A percentile compares a stretch with the other conserved stretches of the same genome.
phyloP scores from a whole-genome alignment of 495 filamentous ascomycete genomes.

The Penicillium lagena region DNA sequence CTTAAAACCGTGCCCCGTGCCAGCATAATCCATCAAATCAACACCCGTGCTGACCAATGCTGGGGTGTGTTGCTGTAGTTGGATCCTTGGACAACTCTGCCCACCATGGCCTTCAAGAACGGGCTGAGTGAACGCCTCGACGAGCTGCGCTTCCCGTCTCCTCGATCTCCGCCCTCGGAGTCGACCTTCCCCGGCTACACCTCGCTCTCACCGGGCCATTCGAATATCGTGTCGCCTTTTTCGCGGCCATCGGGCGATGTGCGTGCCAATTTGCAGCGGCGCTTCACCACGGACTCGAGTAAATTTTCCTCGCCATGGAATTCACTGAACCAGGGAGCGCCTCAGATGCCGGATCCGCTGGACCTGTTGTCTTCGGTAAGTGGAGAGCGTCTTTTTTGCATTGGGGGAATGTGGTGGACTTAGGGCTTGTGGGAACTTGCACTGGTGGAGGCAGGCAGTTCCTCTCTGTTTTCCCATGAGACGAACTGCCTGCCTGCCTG shows the following conservation, averaged over 20 bases:
- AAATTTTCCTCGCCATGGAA: constrained; percentile 71
- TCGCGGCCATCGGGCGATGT: constrained; percentile 52
- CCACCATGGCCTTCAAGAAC: constrained; percentile 60
- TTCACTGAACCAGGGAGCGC: constrained; percentile 57
- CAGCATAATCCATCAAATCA: too few species aligned
- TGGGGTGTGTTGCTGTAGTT: constrained; percentile 23
- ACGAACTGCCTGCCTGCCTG: too few species aligned
- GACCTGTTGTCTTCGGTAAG: constrained; percentile 54
- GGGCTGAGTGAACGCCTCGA: constrained; percentile 61
- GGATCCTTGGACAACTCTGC: constrained; percentile 19
- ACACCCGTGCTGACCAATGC: constrained; percentile 15
- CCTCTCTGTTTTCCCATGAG: too few species aligned
- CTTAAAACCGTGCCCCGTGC: background rate
- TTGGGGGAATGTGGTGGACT: too few species aligned
- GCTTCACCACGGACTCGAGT: constrained; percentile 90
- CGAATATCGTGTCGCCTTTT: constrained; percentile 48
- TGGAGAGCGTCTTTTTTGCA: constrained; percentile 4
- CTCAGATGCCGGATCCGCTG: constrained; percentile 47
- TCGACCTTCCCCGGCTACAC: constrained; percentile 63
- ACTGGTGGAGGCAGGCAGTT: too few species aligned
- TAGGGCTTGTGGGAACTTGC: too few species aligned
- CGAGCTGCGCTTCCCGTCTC: constrained; percentile 71
- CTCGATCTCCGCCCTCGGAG: constrained; percentile 66
- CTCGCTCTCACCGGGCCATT: constrained; percentile 61
- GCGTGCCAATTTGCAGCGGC: constrained; percentile 71